These are phyloP conservation scores for Aurantiochytrium sp. DNA, from an alignment of 108 stramenopile species.

Conservation along the genomic window DNA sequence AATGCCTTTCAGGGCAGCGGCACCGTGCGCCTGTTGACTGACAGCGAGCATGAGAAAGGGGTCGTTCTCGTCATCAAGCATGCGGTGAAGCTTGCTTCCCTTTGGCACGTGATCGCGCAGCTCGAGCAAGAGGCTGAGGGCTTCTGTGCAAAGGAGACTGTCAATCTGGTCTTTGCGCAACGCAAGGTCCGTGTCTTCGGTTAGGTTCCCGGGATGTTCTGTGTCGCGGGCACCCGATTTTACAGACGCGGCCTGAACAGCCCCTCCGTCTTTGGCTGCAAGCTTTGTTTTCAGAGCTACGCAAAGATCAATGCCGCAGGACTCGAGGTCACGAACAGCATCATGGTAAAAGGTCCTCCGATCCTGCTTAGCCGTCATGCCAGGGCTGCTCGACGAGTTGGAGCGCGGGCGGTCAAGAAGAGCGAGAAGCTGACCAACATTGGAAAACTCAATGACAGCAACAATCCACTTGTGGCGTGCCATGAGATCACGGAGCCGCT, in stretches of 20 bases:
- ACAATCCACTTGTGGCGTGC: slow-evolving; percentile 1
- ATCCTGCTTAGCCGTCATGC: too few species aligned
- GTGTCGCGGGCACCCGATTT: not conserved
- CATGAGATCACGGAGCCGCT: not conserved
- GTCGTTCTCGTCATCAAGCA: not conserved
- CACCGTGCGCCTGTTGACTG: not conserved
- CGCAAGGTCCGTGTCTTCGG: not conserved
- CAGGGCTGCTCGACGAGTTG: too few species aligned
- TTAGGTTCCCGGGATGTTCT: not conserved
- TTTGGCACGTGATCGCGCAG: not conserved
- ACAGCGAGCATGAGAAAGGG: not conserved
- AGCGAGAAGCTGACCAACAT: not conserved
- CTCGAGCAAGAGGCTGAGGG: not conserved
- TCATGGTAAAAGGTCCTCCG: not conserved
- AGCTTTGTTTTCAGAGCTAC: not conserved
- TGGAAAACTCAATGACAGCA: slow-evolving; percentile 7
- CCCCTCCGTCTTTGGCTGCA: not conserved
- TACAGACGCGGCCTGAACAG: not conserved
- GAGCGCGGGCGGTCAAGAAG: not conserved
- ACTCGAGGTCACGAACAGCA: not conserved
- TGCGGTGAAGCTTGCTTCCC: not conserved
- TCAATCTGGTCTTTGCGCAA: not conserved
- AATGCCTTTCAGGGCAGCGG: not conserved
- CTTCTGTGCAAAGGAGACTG: not conserved
- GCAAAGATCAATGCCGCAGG: not conserved